Percentiles rank a stretch among this genome's conserved stretches.
Evolutionary conservation across 352 stramenopile species (phyloP).

Genomic region (Thraustochytrium sp.): DNA sequence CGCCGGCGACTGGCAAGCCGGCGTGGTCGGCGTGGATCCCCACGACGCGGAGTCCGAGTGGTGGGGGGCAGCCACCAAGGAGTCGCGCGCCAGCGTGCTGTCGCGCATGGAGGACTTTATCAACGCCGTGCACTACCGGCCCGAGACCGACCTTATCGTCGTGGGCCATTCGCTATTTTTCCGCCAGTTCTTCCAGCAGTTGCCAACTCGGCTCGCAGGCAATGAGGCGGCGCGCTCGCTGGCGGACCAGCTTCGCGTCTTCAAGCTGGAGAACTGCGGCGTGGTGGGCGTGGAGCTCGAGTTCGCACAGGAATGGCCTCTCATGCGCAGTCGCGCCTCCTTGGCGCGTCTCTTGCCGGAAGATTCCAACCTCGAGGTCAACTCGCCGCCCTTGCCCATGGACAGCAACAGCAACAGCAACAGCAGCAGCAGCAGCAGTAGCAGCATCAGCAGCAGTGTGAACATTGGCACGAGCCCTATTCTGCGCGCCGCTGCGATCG

Average conservation of each 20-base stretch:
- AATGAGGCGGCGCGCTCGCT: slow-evolving; percentile 11
- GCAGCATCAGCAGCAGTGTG: background rate
- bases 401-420: background rate
- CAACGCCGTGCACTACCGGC: background rate
- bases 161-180: slow-evolving; percentile 43
- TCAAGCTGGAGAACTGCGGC: slow-evolving; percentile 39
- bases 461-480: background rate
- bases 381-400: background rate
- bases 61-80: slow-evolving; percentile 24
- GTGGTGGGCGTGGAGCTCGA: slow-evolving; percentile 8
- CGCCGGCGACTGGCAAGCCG: background rate
- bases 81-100: background rate
- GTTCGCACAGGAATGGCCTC: background rate
- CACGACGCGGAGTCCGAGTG: slow-evolving; percentile 33
- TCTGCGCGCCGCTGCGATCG: background rate
- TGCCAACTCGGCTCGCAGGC: background rate
- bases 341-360: slow-evolving; percentile 7
- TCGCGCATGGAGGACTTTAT: slow-evolving; percentile 31
- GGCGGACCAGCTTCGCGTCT: background rate
- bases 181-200: slow-evolving; percentile 1
- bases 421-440: background rate
- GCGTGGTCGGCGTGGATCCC: background rate
- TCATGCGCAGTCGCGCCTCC: slow-evolving; percentile 10
- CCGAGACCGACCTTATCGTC: background rate
- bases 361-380: background rate